Conservation (phyloP, 257 asterid genomes). For the Ilex aquifolium region DNA sequence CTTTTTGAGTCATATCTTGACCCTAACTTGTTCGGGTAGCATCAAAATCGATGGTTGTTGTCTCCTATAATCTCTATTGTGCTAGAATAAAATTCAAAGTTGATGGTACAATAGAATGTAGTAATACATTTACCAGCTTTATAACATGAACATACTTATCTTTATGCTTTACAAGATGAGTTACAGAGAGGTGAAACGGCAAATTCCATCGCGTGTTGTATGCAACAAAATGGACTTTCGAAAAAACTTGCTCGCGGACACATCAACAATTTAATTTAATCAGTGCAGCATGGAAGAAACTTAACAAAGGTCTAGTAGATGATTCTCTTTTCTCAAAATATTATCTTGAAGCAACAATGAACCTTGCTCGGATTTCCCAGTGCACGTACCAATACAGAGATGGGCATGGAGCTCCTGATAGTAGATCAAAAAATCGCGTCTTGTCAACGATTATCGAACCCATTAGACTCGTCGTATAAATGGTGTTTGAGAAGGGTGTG, state of each 20-base stretch:
- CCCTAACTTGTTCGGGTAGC: no score
- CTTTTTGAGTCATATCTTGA: no score
- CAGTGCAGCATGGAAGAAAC: slow-evolving; percentile 10
- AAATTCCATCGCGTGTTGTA: slow-evolving; percentile 20
- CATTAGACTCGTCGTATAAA: no score
- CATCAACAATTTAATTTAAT: slow-evolving; percentile 7
- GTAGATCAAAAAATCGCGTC: slow-evolving; percentile 28
- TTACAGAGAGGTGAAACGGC: slow-evolving; percentile 14
- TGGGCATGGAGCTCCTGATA: slow-evolving; percentile 40
- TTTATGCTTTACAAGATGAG: slow-evolving; percentile 10
- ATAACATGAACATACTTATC: no score
- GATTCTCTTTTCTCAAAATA: slow-evolving; percentile 6
- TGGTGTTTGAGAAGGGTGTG: no score
- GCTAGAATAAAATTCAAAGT: no score
- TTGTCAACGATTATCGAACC: slow-evolving; percentile 31
- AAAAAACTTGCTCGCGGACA: slow-evolving; percentile 9
- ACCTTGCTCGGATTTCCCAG: slow-evolving; percentile 36
- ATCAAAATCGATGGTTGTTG: no score
- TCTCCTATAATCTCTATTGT: no score
- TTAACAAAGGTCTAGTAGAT: slow-evolving; percentile 6
- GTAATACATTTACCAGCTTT: no score
- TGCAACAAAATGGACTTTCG: slow-evolving; percentile 22
- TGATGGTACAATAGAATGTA: no score
- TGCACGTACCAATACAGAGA: slow-evolving; percentile 41
- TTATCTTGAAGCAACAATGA: slow-evolving; percentile 24